Evolutionary conservation across 2,329 filamentous ascomycete species (phyloP), one percentile per base, ranked within the genome.

Genomic region (Aureobasidium namibiae): DNA sequence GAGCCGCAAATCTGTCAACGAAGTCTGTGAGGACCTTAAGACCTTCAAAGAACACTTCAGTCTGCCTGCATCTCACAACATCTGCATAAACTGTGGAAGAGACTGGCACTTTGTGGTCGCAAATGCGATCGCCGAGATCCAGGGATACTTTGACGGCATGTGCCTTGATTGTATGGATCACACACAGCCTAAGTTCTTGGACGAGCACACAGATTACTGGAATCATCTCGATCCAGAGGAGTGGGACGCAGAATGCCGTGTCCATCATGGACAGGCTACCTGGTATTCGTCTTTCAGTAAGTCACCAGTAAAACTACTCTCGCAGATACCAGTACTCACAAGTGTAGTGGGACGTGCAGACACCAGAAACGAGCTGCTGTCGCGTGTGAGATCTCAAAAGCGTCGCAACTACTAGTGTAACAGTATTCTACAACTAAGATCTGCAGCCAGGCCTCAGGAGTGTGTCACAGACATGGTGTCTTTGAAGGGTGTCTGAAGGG

Each of bases 151-250:
- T 50, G 61, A 71, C 14, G 70, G 70, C 4, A 41, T 72, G 24
- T 72, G 70, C 36, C 53, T 72, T 4, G 68, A 71, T 29, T 70
- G 70, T 60, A 70, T 69, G 66, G 57, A 66, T 29, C 38, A 46
- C 3, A 64, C 61, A 29, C 61, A 60, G 34, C 45, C 58, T 5
- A 56, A 45, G 29, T 56, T 56, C 60, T 9, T 61, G 50, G 60
- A 61, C 53, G 16, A 48, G 1, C 62, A 69, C 33, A 46, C 52
- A 1, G 65, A 68, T 21, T 68, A 69, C 50, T 69, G 65, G 66
- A 56, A 50, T 7, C 56, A 67, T 18, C 59, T 59, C 52, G 31
- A 54, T 8, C 54, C 38, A 9, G 61, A 60, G 10, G 52, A 64
- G 9, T 72, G 69, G 69, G 67, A 69, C 45, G 59, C 58, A 6